Evolutionary conservation across 768 basidiomycete species (phyloP).

Genomic region (Russula sp.): DNA sequence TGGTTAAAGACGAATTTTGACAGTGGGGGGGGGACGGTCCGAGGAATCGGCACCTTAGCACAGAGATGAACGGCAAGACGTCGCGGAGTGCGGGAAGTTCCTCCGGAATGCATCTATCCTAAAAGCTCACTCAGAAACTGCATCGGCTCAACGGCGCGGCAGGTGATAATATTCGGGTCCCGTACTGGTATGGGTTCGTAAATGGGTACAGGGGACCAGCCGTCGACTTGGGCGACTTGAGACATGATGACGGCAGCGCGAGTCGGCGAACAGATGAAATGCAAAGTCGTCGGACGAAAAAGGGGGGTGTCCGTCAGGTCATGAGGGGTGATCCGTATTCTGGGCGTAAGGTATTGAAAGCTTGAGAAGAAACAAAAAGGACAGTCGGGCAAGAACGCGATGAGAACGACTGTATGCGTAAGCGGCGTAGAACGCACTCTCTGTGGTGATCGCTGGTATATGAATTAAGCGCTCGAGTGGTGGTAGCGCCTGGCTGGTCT

Average conservation of each 20-base stretch:
- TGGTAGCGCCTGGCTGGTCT: slow-evolving; percentile 44
- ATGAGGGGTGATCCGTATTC: slow-evolving; percentile 59
- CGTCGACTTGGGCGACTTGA: slow-evolving; percentile 45
- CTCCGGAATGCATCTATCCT: slow-evolving; percentile 75
- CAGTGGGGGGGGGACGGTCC: not conserved
- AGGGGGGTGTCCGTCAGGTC: slow-evolving; percentile 56
- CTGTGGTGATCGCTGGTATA: slow-evolving; percentile 65
- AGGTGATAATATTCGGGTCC: not conserved
- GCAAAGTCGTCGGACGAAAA: slow-evolving; percentile 46
- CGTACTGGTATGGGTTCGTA: slow-evolving; percentile 83
- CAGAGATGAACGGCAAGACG: slow-evolving; percentile 49
- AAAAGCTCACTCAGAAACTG: not conserved
- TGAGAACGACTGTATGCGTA: not conserved
- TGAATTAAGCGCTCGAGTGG: slow-evolving; percentile 65
- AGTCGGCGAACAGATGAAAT: slow-evolving; percentile 80
- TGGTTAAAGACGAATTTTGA: not conserved
- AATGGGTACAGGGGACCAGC: slow-evolving; percentile 61
- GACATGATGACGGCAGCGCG: slow-evolving; percentile 60
- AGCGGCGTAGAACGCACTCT: slow-evolving; percentile 38
- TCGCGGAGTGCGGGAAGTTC: slow-evolving; percentile 61
- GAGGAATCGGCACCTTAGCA: slow-evolving; percentile 51
- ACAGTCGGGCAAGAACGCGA: slow-evolving; percentile 6
- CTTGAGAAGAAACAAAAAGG: slow-evolving; percentile 32
- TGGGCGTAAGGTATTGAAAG: slow-evolving; percentile 71
- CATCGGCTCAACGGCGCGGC: slow-evolving; percentile 3